Evolutionary conservation across 495 filamentous ascomycete genomes (phyloP), one percentile per base, ranked within the genome.

Genomic region (Penicillium waksmanii): DNA sequence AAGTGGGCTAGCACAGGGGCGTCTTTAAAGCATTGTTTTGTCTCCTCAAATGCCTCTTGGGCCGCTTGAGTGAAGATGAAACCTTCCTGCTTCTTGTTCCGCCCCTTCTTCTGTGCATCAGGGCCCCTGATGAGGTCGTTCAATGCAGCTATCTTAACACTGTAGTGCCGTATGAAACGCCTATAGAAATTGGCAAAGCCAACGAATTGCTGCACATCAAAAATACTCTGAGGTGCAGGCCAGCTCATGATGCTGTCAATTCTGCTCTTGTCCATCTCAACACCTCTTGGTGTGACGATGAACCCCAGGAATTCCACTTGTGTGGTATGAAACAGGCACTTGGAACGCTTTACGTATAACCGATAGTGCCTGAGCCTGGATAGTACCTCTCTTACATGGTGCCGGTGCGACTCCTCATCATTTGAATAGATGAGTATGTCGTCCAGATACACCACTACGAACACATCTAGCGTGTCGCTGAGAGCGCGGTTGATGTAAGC

Each of bases 151-250:
- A 23, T 51, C 23, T 51, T 51, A 27, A 10, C 49, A 27, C 25
- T 51, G 15, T 38, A 38, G 15, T 38, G 11, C 15, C 15, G 35
- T 12, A 38, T 38, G 15, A 38, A 38, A 12, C 35, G 35, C 35
- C 35, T 11, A 17, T 51, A 51, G 13, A 51, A 51, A 51, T 51
- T 51, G 25, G 10, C 19, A 17, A 51, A 51, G 15, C 23, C 33
- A 10, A 51, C 17, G 49, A 51, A 51, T 17, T 23, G 12, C 33
- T 51, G 25, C 9, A 51, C 25, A 51, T 51, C 25, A 33, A 23
- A 51, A 17, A 23, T 23, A 13, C 9, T 51, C n/a, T 33, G 15
- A 51, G 23, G n/a, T 31, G 25, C 17, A 12, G 19, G 19, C 49
- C 15, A 38, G 10, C 35, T 38, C 9, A n/a, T 12, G 15, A 38